Evolutionary conservation across 495 filamentous ascomycete genomes (phyloP).

Genomic region (Penicillium odoratum): DNA sequence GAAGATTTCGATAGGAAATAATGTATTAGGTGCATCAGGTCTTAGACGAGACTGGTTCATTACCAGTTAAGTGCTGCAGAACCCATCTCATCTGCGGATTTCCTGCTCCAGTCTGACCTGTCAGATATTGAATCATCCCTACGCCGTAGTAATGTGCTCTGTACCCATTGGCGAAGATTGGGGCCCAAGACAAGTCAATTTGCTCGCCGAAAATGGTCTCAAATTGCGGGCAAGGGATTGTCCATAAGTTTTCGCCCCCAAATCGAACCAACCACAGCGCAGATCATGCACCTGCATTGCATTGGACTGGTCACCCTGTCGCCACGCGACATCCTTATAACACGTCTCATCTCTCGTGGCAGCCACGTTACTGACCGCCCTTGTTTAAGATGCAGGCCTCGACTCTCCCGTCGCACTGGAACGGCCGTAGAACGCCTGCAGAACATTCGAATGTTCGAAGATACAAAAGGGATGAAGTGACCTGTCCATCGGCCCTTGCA

Average conservation of each 20-base stretch:
- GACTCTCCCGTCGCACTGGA: conserved; percentile 12
- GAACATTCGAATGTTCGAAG: conserved; percentile 19
- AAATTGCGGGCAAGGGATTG: background rate
- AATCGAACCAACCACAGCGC: conserved; percentile 15
- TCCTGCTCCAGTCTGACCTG: conserved; percentile 8
- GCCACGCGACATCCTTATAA: conserved; percentile 14
- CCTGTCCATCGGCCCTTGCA: background rate
- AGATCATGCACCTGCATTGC: conserved; percentile 8
- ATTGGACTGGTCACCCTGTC: conserved; percentile 18
- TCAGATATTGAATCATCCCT: conserved; percentile 8
- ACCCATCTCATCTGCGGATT: conserved; percentile 1
- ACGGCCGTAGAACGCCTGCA: conserved; percentile 20
- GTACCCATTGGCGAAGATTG: background rate
- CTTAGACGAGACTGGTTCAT: background rate
- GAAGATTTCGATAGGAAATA: background rate
- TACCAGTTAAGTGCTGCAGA: background rate
- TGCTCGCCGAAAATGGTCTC: conserved; percentile 2
- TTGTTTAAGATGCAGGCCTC: conserved; percentile 9
- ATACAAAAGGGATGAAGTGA: conserved; percentile 2
- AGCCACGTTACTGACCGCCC: conserved; percentile 40
- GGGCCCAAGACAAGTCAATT: conserved; percentile 1
- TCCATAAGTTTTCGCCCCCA: background rate
- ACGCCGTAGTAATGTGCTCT: background rate
- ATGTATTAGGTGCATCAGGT: background rate
- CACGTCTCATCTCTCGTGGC: conserved; percentile 37